phyloP scores from a whole-genome alignment of 805 yeast species.

The Ogataea nitratoaversa region DNA sequence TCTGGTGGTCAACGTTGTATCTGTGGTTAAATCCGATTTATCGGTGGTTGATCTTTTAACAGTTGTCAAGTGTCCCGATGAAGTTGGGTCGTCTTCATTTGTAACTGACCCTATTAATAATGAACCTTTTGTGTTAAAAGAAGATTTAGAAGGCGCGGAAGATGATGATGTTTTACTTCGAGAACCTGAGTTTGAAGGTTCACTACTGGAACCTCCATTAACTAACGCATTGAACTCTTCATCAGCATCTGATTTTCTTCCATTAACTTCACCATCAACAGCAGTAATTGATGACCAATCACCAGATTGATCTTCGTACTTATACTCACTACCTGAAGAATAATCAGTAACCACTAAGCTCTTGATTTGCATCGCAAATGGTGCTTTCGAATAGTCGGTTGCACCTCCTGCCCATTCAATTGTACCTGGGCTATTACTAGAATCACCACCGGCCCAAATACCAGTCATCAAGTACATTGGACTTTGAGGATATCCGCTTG shows the following conservation, averaged over 20 bases:
- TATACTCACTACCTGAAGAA: conserved; percentile 58
- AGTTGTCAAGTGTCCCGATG: conserved; percentile 7
- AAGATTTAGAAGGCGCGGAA: too few relatives aligned
- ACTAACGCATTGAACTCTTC: conserved; percentile 38
- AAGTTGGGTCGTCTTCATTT: too few relatives aligned
- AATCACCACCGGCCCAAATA: conserved; percentile 82
- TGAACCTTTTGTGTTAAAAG: too few relatives aligned
- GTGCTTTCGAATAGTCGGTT: conserved; percentile 61
- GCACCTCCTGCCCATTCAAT: conserved; percentile 81
- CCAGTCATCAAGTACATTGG: conserved; percentile 76
- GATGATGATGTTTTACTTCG: too few relatives aligned
- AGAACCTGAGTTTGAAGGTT: conserved; percentile 5
- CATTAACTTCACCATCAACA: conserved; percentile 55
- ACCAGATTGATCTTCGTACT: conserved; percentile 54
- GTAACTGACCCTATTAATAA: too few relatives aligned
- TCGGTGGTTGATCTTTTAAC: conserved; percentile 6
- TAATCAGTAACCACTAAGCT: conserved; percentile 62
- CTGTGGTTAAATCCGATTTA: not conserved
- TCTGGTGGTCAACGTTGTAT: not conserved
- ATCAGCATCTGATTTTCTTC: conserved; percentile 47
- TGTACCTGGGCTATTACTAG: conserved; percentile 59
- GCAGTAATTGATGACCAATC: conserved; percentile 57
- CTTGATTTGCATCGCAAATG: conserved; percentile 64
- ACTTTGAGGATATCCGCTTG: conserved; percentile 83
- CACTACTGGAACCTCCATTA: conserved; percentile 29